Evolutionary conservation across 139 green algal genomes (phyloP), one percentile per base, ranked within the genome.

Genomic region (Spirogloea muscicola): DNA sequence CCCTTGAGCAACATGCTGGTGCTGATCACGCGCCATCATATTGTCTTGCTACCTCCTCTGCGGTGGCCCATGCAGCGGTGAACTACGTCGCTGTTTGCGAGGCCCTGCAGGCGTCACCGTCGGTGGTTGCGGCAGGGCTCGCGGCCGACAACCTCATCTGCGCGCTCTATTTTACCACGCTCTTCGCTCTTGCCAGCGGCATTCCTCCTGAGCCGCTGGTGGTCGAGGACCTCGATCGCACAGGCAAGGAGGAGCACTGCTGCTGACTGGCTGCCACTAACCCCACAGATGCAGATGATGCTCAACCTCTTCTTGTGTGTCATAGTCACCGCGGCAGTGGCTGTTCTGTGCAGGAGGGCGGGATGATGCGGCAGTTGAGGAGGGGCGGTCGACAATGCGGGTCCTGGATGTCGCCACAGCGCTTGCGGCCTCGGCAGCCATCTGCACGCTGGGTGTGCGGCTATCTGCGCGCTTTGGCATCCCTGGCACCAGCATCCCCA

Each of bases 121-220:
- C 52, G 1, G 48, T 77, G 2, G 41, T 84, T 2, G 58, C 52
- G 16, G 90, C 91, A 0, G 92, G 88, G 34, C 85, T 97, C 25
- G 91, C 91, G n/a, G 91, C 92, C 2, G 92, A 97, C 78, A 92
- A 96, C 83, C 83, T 96, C 34, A 90, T 96, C 16, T 89, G 90
- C 57, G 88, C 85, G 0, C n/a, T 92, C 18, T 95, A 95, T 81
- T 95, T 95, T 68, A 80, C 88, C 0, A 69, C 84, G 9, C n/a
- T 83, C 51, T 86, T 86, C 49, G 41, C 27, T 3, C 60, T 85
- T 1, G 71, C 63, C 13, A 36, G n/a, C 9, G 51, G 49, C 3
- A 70, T 71, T 48, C 39, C 39, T 31, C 52, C 64, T 36, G 74
- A 76, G 51, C n/a, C 39, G n/a, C n/a, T n/a, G n/a, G n/a, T n/a